phyloP scores from a whole-genome alignment of 1,139 yeast genomes.

The Yamadazyma triangularis region DNA sequence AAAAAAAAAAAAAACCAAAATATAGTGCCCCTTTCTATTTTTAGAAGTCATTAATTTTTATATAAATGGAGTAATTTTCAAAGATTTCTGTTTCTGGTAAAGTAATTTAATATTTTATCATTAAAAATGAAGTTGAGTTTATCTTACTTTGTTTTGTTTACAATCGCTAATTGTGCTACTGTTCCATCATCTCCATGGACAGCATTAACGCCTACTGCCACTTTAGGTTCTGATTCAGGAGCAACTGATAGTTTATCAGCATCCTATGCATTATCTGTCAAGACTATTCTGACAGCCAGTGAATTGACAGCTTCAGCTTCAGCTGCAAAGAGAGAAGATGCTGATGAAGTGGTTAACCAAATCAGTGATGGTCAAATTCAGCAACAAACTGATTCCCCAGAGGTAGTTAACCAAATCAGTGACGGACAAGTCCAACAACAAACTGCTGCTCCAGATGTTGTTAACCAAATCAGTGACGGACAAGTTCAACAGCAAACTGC shows the following conservation, averaged over 20 bases:
- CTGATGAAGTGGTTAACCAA: conserved; percentile 21
- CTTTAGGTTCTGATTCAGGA: conserved; percentile 20
- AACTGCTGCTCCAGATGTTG: conserved; percentile 29
- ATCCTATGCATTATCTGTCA: conserved; percentile 14
- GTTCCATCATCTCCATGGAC: conserved; percentile 20
- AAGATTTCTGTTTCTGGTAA: not conserved
- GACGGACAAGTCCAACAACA: conserved; percentile 34
- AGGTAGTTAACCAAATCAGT: conserved; percentile 27
- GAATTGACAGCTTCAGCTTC: conserved; percentile 4
- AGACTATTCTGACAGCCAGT: conserved; percentile 17
- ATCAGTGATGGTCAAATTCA: conserved; percentile 33
- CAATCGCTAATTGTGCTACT: conserved; percentile 17
- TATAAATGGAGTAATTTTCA: not conserved
- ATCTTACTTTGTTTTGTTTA: conserved; percentile 3
- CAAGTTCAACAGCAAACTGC: conserved; percentile 37
- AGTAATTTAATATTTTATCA: not conserved
- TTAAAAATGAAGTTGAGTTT: conserved; percentile 2
- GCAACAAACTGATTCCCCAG: conserved; percentile 25
- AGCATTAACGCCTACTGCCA: conserved; percentile 28
- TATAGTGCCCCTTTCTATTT: not conserved
- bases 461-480: conserved; percentile 40
- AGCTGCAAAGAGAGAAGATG: conserved; percentile 12
- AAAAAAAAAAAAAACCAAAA: no score
- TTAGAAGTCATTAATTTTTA: no score
- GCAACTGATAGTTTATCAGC: conserved; percentile 16